Conservation (phyloP, 2,329 filamentous ascomycete species). For the Fusarium citri region DNA sequence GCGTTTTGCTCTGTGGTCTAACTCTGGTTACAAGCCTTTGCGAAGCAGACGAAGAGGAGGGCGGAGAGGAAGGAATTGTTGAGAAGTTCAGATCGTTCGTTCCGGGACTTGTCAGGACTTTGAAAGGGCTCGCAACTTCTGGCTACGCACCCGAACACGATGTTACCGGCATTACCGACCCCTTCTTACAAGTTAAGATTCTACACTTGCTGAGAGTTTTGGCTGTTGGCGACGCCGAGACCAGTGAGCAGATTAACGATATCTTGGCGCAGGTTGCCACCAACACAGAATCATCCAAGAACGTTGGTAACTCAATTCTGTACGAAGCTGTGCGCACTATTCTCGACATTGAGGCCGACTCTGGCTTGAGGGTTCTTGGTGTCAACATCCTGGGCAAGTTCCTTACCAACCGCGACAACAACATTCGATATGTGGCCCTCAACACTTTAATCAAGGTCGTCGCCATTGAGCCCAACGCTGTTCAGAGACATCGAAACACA, state of each 20-base stretch:
- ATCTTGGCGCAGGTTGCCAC: constrained; percentile 97
- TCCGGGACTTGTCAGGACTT: constrained; percentile 85
- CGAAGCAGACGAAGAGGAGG: constrained; percentile 92
- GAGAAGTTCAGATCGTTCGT: constrained; percentile 91
- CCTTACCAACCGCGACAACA: constrained; percentile 98
- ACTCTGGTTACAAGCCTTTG: constrained; percentile 93
- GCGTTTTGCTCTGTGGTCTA: constrained; percentile 90
- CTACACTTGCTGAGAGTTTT: constrained; percentile 86
- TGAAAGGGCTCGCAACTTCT: constrained; percentile 93
- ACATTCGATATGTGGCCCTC: constrained; percentile 96
- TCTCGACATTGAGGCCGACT: constrained; percentile 97
- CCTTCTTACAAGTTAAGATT: constrained; percentile 97
- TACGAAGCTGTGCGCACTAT: constrained; percentile 98
- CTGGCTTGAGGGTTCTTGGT: constrained; percentile 90
- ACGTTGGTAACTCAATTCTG: constrained; percentile 96
- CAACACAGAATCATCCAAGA: constrained; percentile 98
- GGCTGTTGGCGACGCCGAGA: constrained; percentile 84
- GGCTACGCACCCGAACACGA: constrained; percentile 98
- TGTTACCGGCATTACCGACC: constrained; percentile 97
- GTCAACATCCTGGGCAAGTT: constrained; percentile 99
- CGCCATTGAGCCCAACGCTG: constrained; percentile 96
- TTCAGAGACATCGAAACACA: constrained; percentile 96
- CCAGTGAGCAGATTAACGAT: constrained; percentile 98
- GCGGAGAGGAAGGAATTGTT: constrained; percentile 87
- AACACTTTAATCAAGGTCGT: constrained; percentile 99